A percentile compares a stretch with the other conserved stretches of the same genome.
Conservation (phyloP, 2,329 filamentous ascomycete genomes). For the Claviceps pazoutovae region DNA sequence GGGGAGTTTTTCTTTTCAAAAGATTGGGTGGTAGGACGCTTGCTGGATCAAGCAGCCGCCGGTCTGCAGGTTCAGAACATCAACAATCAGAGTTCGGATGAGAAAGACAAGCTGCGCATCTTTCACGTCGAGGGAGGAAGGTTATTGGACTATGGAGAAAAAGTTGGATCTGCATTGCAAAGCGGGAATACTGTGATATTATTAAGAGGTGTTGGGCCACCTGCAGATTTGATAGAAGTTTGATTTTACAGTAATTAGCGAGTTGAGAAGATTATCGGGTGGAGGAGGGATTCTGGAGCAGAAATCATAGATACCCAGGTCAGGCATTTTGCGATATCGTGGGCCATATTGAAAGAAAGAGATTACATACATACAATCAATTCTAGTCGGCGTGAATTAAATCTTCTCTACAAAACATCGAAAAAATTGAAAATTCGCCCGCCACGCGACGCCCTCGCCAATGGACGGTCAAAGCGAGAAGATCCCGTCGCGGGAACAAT, state of each 20-base stretch:
- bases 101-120: constrained; percentile 68
- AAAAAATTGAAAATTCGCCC: too few relatives aligned
- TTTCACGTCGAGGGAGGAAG: constrained; percentile 89
- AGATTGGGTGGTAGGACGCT: constrained; percentile 80
- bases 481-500: too few relatives aligned
- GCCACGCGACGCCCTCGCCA: too few relatives aligned
- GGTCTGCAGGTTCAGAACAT: constrained; percentile 68
- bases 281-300: neutral
- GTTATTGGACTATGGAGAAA: constrained; percentile 76
- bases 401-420: too few relatives aligned
- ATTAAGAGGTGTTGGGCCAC: constrained; percentile 70
- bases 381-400: too few relatives aligned
- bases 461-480: too few relatives aligned
- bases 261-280: neutral
- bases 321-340: neutral
- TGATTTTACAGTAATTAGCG: neutral
- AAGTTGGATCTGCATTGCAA: constrained; percentile 57
- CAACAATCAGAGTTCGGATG: constrained; percentile 63
- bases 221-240: constrained; percentile 54
- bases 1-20: constrained; percentile 68
- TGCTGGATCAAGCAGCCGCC: constrained; percentile 66
- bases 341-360: neutral
- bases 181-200: constrained; percentile 86
- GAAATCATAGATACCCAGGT: neutral
- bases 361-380: too few relatives aligned